Percentiles rank a stretch among this genome's conserved stretches.
Conservation (phyloP, 2,329 filamentous ascomycete genomes). For the Pseudopithomyces chartarum region DNA sequence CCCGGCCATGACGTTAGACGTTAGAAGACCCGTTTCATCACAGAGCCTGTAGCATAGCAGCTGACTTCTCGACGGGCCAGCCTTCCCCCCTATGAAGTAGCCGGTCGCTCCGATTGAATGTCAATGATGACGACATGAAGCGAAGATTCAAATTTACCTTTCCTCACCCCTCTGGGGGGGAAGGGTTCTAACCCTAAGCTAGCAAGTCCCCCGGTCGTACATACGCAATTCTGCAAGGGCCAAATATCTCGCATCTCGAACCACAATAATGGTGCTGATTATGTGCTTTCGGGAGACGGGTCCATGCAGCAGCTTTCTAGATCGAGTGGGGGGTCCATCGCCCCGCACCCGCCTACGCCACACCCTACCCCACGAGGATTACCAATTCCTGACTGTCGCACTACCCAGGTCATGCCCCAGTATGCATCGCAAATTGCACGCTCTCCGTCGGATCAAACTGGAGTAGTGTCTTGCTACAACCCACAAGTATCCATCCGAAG, state of each 20-base stretch:
- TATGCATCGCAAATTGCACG: not conserved
- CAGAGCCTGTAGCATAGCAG: too few species aligned
- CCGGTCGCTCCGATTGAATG: not conserved
- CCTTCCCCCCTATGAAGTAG: not conserved
- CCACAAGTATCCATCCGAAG: slow-evolving; percentile 7
- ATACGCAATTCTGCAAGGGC: not conserved
- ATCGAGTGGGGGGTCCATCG: not conserved
- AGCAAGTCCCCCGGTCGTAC: not conserved
- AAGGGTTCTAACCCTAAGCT: not conserved
- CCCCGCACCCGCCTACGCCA: not conserved
- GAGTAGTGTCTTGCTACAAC: not conserved
- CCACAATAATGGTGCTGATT: not conserved
- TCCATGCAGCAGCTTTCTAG: not conserved
- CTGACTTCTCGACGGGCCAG: too few species aligned
- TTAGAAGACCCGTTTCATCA: too few species aligned
- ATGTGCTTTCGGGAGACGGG: not conserved
- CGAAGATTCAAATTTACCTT: not conserved
- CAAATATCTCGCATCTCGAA: not conserved
- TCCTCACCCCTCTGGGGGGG: not conserved
- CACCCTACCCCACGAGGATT: slow-evolving; percentile 5
- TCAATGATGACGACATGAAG: not conserved
- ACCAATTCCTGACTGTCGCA: slow-evolving; percentile 14
- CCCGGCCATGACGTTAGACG: too few species aligned
- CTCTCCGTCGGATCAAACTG: not conserved
- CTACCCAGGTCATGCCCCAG: slow-evolving; percentile 16